Evolutionary conservation across 2,329 filamentous ascomycete species (phyloP).

Genomic region (Esteya vermicola): DNA sequence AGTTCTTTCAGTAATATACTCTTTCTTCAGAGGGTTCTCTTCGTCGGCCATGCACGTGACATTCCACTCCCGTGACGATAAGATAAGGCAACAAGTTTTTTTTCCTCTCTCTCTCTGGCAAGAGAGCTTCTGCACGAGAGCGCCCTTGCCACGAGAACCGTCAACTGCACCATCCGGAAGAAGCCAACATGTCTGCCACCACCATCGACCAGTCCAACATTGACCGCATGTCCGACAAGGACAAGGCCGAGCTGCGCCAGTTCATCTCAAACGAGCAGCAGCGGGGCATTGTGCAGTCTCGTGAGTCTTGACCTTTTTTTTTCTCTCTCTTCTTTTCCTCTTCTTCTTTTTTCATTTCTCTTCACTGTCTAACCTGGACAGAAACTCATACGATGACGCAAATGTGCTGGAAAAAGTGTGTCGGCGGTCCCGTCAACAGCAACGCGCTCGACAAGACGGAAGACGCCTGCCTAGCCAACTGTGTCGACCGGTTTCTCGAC

Average conservation of each 20-base stretch:
- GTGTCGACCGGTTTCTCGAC: slow-evolving; percentile 88
- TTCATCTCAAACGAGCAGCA: slow-evolving; percentile 77
- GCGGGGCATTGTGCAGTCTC: slow-evolving; percentile 52
- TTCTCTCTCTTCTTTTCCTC: slow-evolving; percentile 4
- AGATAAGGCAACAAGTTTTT: slow-evolving; percentile 11
- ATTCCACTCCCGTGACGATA: slow-evolving; percentile 10
- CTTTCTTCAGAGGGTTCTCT: too few relatives aligned
- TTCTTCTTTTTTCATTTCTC: background rate
- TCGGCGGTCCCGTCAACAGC: slow-evolving; percentile 57
- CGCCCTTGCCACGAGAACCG: too few relatives aligned
- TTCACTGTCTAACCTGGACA: slow-evolving; percentile 12
- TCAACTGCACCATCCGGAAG: background rate
- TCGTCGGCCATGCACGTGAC: too few relatives aligned
- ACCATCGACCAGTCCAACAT: slow-evolving; percentile 45
- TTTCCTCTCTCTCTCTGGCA: background rate
- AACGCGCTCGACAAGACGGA: slow-evolving; percentile 63
- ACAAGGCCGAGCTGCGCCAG: slow-evolving; percentile 78
- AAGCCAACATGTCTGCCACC: slow-evolving; percentile 3
- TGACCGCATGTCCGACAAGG: slow-evolving; percentile 60
- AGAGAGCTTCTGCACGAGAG: background rate
- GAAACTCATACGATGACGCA: slow-evolving; percentile 47
- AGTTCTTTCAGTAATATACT: too few relatives aligned
- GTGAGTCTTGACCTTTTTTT: slow-evolving; percentile 31
- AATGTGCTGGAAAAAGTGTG: slow-evolving; percentile 90
- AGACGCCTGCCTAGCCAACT: slow-evolving; percentile 77